These are phyloP conservation scores for Beverwykella pulmonaria DNA, from an alignment of 495 filamentous ascomycete species.

Conservation along the genomic window DNA sequence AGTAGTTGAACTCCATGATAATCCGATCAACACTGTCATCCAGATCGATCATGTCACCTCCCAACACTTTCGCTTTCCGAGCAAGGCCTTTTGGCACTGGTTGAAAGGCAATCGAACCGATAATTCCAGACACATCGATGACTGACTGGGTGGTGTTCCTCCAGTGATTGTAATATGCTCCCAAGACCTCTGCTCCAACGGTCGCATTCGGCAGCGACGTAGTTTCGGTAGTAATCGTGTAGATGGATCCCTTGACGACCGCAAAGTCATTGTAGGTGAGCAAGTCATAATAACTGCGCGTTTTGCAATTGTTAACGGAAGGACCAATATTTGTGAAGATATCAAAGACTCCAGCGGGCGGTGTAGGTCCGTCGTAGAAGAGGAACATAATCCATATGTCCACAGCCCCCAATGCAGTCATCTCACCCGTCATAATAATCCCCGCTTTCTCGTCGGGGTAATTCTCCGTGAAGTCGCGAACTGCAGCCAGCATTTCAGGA, in stretches of 20 bases:
- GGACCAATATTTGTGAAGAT: slow-evolving; percentile 58
- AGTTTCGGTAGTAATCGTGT: slow-evolving; percentile 62
- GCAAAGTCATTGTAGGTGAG: slow-evolving; percentile 43
- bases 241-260: slow-evolving; percentile 48
- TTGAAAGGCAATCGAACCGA: slow-evolving; percentile 60
- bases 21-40: slow-evolving; percentile 57
- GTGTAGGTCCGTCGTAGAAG: slow-evolving; percentile 64
- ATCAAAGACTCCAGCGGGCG: slow-evolving; percentile 58
- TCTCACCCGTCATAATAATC: slow-evolving; percentile 52
- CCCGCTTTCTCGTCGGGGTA: slow-evolving; percentile 32
- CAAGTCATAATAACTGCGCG: slow-evolving; percentile 56
- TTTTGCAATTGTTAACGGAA: slow-evolving; percentile 54
- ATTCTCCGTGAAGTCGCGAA: slow-evolving; percentile 35
- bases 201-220: slow-evolving; percentile 54
- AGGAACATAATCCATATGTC: slow-evolving; percentile 64
- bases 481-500: slow-evolving; percentile 18
- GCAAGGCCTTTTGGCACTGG: slow-evolving; percentile 58
- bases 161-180: slow-evolving; percentile 57
- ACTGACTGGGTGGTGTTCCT: slow-evolving; percentile 47
- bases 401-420: slow-evolving; percentile 48
- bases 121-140: slow-evolving; percentile 51
- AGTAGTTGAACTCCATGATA: slow-evolving; percentile 61
- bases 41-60: slow-evolving; percentile 57
- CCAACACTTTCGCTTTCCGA: slow-evolving; percentile 51
- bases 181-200: slow-evolving; percentile 50